Base-by-base conservation (phyloP, 441 rosid species). In the Brassica hybrid region DNA sequence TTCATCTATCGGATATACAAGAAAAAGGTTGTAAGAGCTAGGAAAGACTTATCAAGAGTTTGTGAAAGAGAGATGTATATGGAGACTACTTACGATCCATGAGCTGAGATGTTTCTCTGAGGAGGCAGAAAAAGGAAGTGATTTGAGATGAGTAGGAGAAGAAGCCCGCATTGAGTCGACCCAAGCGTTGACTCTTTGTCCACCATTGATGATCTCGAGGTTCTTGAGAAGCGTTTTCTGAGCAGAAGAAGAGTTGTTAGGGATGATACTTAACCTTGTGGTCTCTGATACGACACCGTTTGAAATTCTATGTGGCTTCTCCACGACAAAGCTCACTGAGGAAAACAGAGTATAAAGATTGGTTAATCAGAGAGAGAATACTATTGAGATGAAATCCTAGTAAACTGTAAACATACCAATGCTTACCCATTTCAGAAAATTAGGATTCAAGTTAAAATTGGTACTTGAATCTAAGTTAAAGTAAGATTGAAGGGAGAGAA, bases 91-190 rank as follows among this genome's bases (percentile, higher is more conserved):
- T 82, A 92, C 97, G 66, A 75, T 85, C 94, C 96, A 92, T 34
- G 91, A 86, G 78, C 67, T 71, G 27, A 79, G 80, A 52, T 85
- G 91, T 3, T 86, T 86, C 23, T 78, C 65, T 1, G 77, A 36
- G 10, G 74, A 30, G 48, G 78, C 57, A 45, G 91, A 80, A 72
- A 83, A 78, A 25, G 88, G 50, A 5, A 72, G 80, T 69, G 96
- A 88, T 74, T 83, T 88, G 69, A 83, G 58, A 77, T 88, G 98
- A 76, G 97, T 92, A 19, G 98, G 98, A 1, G 98, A 94, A 17
- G 97, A 92, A 56, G 93, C 95, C 74, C 82, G 83, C 97, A 92
- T 94, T 43, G 97, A 94, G 48, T 94, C 97, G 5, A 92, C 92
- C 97, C 94, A 91, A 19, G 92, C 81, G 76, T 82, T 90, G 70